A percentile compares a stretch with the other conserved stretches of the same genome.
These are phyloP conservation scores for Termitomyces sp. DNA, from an alignment of 768 basidiomycete genomes.

Conservation along the genomic window DNA sequence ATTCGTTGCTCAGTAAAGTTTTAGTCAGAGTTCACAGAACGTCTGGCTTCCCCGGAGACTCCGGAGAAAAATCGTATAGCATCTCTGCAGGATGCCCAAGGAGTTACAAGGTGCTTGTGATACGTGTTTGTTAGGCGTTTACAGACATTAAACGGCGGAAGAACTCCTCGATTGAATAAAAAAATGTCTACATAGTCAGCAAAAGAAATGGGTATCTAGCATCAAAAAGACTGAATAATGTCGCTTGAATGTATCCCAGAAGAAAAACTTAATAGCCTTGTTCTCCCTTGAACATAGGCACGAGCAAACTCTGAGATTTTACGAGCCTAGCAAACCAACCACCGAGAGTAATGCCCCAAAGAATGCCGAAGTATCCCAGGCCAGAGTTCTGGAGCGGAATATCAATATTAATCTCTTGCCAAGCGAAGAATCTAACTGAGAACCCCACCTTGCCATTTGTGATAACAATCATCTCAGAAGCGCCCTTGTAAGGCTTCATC, in stretches of 20 bases:
- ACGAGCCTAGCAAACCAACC: constrained; percentile 34
- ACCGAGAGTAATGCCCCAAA: constrained; percentile 44
- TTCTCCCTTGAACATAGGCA: constrained; percentile 12
- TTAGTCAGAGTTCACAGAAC: no score
- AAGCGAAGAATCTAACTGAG: neutral
- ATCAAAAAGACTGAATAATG: neutral
- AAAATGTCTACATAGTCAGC: no score
- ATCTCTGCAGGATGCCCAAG: neutral
- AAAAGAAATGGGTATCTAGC: neutral
- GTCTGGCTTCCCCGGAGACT: no score
- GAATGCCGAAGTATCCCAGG: constrained; percentile 32
- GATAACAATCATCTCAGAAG: constrained; percentile 49
- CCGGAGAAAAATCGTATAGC: no score
- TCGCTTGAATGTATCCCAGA: neutral
- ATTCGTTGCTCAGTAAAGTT: no score
- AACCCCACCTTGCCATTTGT: constrained; percentile 52
- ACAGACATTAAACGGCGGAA: neutral
- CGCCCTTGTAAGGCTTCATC: constrained; percentile 40
- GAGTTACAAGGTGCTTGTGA: no score
- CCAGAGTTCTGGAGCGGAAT: constrained; percentile 31
- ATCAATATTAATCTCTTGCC: neutral
- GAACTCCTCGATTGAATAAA: no score
- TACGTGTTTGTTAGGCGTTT: no score
- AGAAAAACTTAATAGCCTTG: constrained; percentile 12
- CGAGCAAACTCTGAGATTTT: constrained; percentile 32